These are phyloP conservation scores for Hydnomerulius pinastri DNA, from an alignment of 768 basidiomycete genomes.

Conservation along the genomic window DNA sequence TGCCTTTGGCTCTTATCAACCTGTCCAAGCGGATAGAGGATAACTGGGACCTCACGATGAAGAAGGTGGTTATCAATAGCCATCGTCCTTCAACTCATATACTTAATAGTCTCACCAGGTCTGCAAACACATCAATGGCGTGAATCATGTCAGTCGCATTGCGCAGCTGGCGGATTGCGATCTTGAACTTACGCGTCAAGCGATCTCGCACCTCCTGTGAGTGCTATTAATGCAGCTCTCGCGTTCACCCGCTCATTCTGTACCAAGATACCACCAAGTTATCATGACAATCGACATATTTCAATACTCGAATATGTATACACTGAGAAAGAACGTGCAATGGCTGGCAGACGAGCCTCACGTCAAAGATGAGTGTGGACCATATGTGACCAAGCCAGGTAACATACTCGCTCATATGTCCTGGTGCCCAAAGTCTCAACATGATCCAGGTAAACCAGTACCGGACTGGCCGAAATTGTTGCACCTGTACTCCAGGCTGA, in stretches of 20 bases:
- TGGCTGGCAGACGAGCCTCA: slow-evolving; percentile 85
- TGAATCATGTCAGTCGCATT: slow-evolving; percentile 88
- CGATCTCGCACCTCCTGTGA: slow-evolving; percentile 90
- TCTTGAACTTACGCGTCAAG: slow-evolving; percentile 75
- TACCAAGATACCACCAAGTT: slow-evolving; percentile 88
- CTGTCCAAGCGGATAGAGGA: slow-evolving; percentile 78
- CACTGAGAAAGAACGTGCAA: slow-evolving; percentile 80
- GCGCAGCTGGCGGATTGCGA: slow-evolving; percentile 92
- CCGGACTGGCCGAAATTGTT: slow-evolving; percentile 89
- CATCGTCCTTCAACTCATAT: background rate
- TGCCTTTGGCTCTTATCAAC: slow-evolving; percentile 88
- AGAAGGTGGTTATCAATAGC: slow-evolving; percentile 53
- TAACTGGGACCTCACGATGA: slow-evolving; percentile 96
- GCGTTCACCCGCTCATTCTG: slow-evolving; percentile 5
- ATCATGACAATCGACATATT: slow-evolving; percentile 97
- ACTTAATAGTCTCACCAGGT: slow-evolving; percentile 41
- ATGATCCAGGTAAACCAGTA: slow-evolving; percentile 48
- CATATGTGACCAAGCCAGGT: slow-evolving; percentile 86
- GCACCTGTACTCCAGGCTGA: slow-evolving; percentile 82
- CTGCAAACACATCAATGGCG: slow-evolving; percentile 82
- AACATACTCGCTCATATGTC: background rate
- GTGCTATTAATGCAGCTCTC: slow-evolving; percentile 22
- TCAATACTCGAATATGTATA: slow-evolving; percentile 98
- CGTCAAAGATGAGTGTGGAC: slow-evolving; percentile 88
- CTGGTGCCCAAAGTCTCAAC: slow-evolving; percentile 3